Evolutionary conservation across 257 asterid species (phyloP), one percentile per base, ranked within the genome.

Genomic region (Echites panduratus): DNA sequence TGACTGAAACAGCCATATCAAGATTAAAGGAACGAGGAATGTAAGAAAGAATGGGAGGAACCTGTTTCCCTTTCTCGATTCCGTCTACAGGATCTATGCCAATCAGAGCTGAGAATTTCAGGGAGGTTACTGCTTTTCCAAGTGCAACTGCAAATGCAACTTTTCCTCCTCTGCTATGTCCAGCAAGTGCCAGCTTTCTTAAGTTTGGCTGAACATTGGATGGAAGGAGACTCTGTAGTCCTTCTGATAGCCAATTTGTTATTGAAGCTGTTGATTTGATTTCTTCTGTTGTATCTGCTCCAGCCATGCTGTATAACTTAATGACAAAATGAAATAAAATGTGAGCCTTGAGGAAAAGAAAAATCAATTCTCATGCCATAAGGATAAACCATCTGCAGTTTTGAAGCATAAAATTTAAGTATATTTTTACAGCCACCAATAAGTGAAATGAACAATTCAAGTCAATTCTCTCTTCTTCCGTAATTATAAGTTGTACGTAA

Each of bases 81-180:
- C 97, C 97, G 59, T 90, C 98, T 7, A 93, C 97, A 0, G 98
- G 98, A 71, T 89, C 97, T n/a, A 93, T 78, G 11, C 98, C 98
- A 70, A 93, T 86, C 12, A 93, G 47, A 73, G 92, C 98, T 20
- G 96, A 90, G 65, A 90, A 83, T 45, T 82, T 87, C 13, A 82
- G 62, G 9, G 81, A 3, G n/a, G 84, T 76, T 9, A 49, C 59
- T 71, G 66, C 77, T 44, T 85, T 84, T 1, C 43, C 47, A 24
- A 89, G 86, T 29, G 93, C 85, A 14, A 87, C 68, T 6, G 86
- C 96, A 57, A 93, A 93, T 1, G 94, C 96, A 5, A 84, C 97
- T 79, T 93, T 93, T 7, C 92, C 98, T 3, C 98, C 97, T 0
- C 98, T 86, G 22, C 98, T 93, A 54, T 93, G 98, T 57, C 97